Percentiles rank a stretch among this genome's conserved stretches.
Conservation (phyloP, 208 protist genomes). For the Wallacemonas sp. region DNA sequence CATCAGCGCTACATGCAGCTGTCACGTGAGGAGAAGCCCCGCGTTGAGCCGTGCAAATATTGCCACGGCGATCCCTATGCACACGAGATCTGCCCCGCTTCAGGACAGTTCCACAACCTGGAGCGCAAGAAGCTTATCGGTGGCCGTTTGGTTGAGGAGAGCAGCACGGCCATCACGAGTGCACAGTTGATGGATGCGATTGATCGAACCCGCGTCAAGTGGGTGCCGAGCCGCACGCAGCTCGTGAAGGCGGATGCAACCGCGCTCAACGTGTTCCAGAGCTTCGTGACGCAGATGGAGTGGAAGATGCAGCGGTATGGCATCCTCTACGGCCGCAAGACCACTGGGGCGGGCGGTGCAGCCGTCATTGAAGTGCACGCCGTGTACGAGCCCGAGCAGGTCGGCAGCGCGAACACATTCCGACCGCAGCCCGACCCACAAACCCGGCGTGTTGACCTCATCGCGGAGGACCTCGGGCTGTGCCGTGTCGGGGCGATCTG, state of each 20-base stretch:
- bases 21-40: conserved; percentile 29
- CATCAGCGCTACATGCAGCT: conserved; percentile 32
- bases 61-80: conserved; percentile 64
- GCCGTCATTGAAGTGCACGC: conserved; percentile 75
- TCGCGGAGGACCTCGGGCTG: conserved; percentile 72
- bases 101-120: conserved; percentile 74
- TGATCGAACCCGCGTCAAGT: conserved; percentile 70
- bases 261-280: conserved; percentile 87
- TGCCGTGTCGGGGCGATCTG: conserved; percentile 80
- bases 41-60: conserved; percentile 48
- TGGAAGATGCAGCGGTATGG: conserved; percentile 86
- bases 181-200: conserved; percentile 76
- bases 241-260: conserved; percentile 73
- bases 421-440: conserved; percentile 41
- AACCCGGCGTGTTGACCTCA: conserved; percentile 40
- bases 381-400: conserved; percentile 88
- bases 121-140: conserved; percentile 64
- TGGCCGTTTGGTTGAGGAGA: conserved; percentile 45
- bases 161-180: conserved; percentile 50
- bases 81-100: conserved; percentile 59
- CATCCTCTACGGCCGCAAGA: conserved; percentile 68
- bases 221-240: conserved; percentile 69
- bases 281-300: conserved; percentile 65
- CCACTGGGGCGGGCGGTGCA: conserved; percentile 36
- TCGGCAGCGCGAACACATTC: conserved; percentile 59